phyloP scores from a whole-genome alignment of 176 grass and related monocot species.

The Ampelocalamus luodianensis region DNA sequence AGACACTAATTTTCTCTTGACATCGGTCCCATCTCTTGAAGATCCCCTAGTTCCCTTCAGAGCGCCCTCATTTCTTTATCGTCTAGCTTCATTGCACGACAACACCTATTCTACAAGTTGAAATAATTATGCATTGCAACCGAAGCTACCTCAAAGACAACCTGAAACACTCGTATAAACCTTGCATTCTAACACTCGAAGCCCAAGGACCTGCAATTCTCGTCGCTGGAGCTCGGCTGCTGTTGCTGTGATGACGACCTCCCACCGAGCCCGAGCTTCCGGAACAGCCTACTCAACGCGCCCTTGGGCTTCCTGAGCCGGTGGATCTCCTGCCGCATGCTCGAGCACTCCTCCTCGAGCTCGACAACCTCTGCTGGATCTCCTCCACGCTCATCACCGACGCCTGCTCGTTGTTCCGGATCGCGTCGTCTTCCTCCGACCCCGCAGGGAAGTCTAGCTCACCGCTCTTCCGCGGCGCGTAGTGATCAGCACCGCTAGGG shows the following conservation, averaged over 20 bases:
- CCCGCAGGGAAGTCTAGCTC: background rate
- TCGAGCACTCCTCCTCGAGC: constrained; percentile 71
- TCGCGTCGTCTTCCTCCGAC: constrained; percentile 23
- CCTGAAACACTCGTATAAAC: background rate
- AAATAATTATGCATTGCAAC: background rate
- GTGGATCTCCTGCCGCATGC: constrained; percentile 63
- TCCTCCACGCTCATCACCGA: constrained; percentile 57
- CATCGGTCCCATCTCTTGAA: too few relatives aligned
- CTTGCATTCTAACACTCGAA: constrained; percentile 23
- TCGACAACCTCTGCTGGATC: constrained; percentile 54
- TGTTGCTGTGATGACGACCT: constrained; percentile 8
- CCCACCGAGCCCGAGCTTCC: constrained; percentile 57
- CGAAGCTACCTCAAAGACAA: background rate
- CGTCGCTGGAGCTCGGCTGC: constrained; percentile 19
- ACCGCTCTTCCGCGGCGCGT: constrained; percentile 18
- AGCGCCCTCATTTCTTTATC: too few relatives aligned
- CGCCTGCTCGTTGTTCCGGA: constrained; percentile 34
- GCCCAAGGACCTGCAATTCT: constrained; percentile 41
- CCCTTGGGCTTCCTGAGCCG: constrained; percentile 60
- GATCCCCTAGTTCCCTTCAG: too few relatives aligned
- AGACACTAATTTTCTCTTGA: too few relatives aligned
- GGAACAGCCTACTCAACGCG: constrained; percentile 46
- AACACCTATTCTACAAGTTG: background rate
- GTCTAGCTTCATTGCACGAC: too few relatives aligned
- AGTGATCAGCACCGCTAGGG: constrained; percentile 33